Conservation (phyloP, 73 alveolate species). For the Tetrahymena thermophila region DNA sequence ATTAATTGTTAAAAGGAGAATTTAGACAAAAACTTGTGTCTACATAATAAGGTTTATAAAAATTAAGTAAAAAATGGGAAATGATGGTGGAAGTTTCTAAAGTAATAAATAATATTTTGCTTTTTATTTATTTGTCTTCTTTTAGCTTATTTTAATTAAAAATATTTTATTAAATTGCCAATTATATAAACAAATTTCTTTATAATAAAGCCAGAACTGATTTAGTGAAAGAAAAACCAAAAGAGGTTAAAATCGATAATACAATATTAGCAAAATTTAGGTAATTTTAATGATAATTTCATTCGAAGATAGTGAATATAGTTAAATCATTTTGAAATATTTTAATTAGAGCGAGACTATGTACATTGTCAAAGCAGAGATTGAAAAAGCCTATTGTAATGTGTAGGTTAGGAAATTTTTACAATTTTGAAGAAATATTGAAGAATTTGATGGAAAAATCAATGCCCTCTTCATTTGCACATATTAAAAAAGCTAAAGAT, state of each 20-base stretch:
- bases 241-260: background rate
- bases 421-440: slow-evolving; percentile 74
- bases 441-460: slow-evolving; percentile 62
- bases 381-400: slow-evolving; percentile 79
- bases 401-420: slow-evolving; percentile 72
- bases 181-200: background rate
- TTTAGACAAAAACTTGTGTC: background rate
- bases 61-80: background rate
- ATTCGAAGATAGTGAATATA: background rate
- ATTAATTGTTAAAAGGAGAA: background rate
- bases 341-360: slow-evolving; percentile 49
- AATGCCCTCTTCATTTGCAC: slow-evolving; percentile 69
- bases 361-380: slow-evolving; percentile 73
- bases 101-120: background rate
- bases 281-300: background rate
- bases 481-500: slow-evolving; percentile 68
- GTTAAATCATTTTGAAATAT: background rate
- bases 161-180: background rate
- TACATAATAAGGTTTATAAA: background rate
- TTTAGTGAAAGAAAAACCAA: background rate
- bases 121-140: background rate
- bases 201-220: background rate
- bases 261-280: background rate
- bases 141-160: background rate
- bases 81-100: slow-evolving; percentile 1